These are phyloP conservation scores for Monilinia fructicola DNA, from an alignment of 2,329 filamentous ascomycete genomes.

Conservation along the genomic window DNA sequence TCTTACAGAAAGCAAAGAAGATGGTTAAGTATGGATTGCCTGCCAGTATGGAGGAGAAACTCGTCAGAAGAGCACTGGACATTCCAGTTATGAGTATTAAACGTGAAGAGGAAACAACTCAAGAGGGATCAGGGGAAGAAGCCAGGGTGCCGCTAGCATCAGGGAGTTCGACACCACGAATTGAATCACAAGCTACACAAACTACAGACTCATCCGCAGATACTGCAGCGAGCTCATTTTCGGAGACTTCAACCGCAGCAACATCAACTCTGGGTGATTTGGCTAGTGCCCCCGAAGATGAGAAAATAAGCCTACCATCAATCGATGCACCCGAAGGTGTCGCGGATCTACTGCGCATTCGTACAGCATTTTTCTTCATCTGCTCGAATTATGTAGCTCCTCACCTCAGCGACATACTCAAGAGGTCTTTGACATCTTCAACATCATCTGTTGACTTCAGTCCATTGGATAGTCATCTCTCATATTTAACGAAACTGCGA, in stretches of 20 bases:
- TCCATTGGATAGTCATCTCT: slow-evolving; percentile 68
- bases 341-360: slow-evolving; percentile 47
- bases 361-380: slow-evolving; percentile 51
- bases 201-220: slow-evolving; percentile 39
- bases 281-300: slow-evolving; percentile 24
- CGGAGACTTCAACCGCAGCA: slow-evolving; percentile 42
- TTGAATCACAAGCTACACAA: slow-evolving; percentile 40
- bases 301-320: slow-evolving; percentile 31
- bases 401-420: slow-evolving; percentile 43
- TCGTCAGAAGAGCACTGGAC: slow-evolving; percentile 74
- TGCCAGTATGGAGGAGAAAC: slow-evolving; percentile 78
- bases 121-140: slow-evolving; percentile 37
- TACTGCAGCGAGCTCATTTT: slow-evolving; percentile 43
- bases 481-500: slow-evolving; percentile 64
- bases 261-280: slow-evolving; percentile 41
- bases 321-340: slow-evolving; percentile 42
- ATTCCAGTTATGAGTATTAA: slow-evolving; percentile 70
- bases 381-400: slow-evolving; percentile 49
- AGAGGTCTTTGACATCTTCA: slow-evolving; percentile 42
- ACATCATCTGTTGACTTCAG: slow-evolving; percentile 59
- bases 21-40: slow-evolving; percentile 69
- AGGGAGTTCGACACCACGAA: slow-evolving; percentile 38
- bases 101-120: slow-evolving; percentile 50
- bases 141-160: slow-evolving; percentile 30
- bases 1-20: slow-evolving; percentile 69